Conservation (phyloP, 1,139 yeast genomes). For the Blastobotrys petasosporus region DNA sequence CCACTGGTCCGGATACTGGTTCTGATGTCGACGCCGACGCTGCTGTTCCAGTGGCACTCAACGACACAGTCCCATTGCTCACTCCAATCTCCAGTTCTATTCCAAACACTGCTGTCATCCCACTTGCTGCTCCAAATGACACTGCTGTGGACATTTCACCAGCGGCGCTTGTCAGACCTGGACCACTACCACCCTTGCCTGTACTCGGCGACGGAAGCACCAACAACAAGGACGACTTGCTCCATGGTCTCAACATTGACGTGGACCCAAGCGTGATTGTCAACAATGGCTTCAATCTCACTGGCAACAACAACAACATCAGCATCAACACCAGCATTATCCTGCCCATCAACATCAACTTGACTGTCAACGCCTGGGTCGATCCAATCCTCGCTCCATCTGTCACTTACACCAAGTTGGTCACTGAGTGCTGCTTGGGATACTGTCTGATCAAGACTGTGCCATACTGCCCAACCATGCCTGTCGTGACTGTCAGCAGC, state of each 20-base stretch:
- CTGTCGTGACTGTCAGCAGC: conserved; percentile 17
- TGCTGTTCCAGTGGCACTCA: not conserved
- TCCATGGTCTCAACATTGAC: not conserved
- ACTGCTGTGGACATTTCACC: not conserved
- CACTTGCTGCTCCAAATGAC: not conserved
- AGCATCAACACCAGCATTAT: conserved; percentile 1
- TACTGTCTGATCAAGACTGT: conserved; percentile 15
- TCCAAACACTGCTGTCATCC: not conserved
- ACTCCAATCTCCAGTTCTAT: not conserved
- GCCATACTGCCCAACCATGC: conserved; percentile 15
- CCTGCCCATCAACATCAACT: conserved; percentile 3
- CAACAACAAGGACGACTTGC: not conserved
- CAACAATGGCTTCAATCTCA: not conserved
- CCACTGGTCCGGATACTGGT: not conserved
- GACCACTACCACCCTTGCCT: not conserved
- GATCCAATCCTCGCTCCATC: conserved; percentile 6
- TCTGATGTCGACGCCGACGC: not conserved
- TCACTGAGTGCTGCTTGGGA: conserved; percentile 18
- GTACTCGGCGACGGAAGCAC: not conserved
- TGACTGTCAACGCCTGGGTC: conserved; percentile 6
- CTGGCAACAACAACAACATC: not conserved
- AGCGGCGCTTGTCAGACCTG: not conserved
- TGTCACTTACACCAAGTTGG: conserved; percentile 12
- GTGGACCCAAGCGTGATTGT: not conserved
- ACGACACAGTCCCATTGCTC: no score